Evolutionary conservation across 1,284 basidiomycete species (phyloP).

Genomic region (Anthracocystis walkeri): DNA sequence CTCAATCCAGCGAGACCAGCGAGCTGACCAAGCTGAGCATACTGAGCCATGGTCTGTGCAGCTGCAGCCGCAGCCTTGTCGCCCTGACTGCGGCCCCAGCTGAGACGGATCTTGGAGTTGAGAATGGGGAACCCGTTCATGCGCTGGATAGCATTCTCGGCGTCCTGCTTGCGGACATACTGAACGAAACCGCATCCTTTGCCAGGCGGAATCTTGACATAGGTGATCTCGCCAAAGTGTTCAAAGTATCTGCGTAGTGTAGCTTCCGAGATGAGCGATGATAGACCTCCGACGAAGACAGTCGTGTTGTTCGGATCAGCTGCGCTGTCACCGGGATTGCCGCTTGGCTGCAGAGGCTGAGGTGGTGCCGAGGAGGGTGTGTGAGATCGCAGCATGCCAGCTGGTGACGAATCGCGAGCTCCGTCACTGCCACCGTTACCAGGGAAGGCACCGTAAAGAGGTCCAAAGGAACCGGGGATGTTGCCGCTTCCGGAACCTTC

Average conservation of each 20-base stretch:
- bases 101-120: constrained; percentile 83
- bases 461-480: constrained; percentile 27
- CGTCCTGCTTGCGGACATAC: constrained; percentile 89
- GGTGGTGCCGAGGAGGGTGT: constrained; percentile 42
- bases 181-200: constrained; percentile 97
- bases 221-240: constrained; percentile 66
- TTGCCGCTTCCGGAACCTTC: constrained; percentile 17
- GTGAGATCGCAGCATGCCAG: constrained; percentile 32
- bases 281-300: constrained; percentile 68
- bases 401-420: constrained; percentile 28
- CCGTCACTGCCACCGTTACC: constrained; percentile 16
- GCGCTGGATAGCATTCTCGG: constrained; percentile 89
- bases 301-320: constrained; percentile 68
- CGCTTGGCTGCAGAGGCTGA: constrained; percentile 8
- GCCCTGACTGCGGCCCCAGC: constrained; percentile 80
- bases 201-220: constrained; percentile 90
- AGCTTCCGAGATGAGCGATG: constrained; percentile 64
- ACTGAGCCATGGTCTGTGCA: constrained; percentile 58
- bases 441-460: constrained; percentile 35
- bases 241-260: constrained; percentile 66
- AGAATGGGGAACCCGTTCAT: constrained; percentile 96
- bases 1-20: constrained; percentile 57
- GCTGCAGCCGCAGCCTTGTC: constrained; percentile 68
- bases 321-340: constrained; percentile 50
- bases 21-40: constrained; percentile 59